phyloP scores from a whole-genome alignment of 2,329 filamentous ascomycete genomes.

The Ophiostoma angusticollis region DNA sequence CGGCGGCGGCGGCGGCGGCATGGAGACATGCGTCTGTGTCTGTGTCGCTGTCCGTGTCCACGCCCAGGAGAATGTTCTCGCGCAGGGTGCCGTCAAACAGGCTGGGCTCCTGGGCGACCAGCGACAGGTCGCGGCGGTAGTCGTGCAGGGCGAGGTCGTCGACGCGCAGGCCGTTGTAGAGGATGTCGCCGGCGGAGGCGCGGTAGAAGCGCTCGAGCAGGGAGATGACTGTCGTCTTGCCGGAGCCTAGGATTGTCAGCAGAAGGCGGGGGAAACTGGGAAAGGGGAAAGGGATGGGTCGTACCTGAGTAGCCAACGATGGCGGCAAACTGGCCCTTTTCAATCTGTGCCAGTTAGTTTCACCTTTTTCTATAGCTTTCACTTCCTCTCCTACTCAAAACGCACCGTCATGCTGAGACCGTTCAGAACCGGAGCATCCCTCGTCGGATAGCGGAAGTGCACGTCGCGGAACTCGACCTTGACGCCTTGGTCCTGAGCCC shows the following conservation, averaged over 20 bases:
- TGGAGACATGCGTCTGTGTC: conserved; percentile 35
- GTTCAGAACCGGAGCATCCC: conserved; percentile 55
- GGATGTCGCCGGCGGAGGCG: conserved; percentile 36
- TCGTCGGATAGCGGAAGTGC: conserved; percentile 57
- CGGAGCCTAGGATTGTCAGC: conserved; percentile 15
- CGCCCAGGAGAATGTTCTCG: conserved; percentile 21
- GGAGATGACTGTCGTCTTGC: conserved; percentile 33
- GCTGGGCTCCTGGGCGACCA: conserved; percentile 47
- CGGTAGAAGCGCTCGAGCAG: conserved; percentile 28
- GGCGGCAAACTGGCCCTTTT: conserved; percentile 22
- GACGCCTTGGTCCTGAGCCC: conserved; percentile 18
- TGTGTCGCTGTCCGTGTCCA: conserved; percentile 16
- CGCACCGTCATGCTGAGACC: conserved; percentile 47
- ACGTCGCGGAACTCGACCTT: conserved; percentile 54
- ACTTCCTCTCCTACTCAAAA: no score
- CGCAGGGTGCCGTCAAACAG: conserved; percentile 38
- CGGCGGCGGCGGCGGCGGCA: conserved; percentile 44
- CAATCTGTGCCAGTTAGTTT: no score
- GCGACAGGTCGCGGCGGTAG: conserved; percentile 41
- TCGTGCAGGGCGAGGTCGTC: conserved; percentile 35
- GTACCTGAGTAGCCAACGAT: conserved; percentile 21
- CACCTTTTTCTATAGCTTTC: no score
- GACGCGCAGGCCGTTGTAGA: conserved; percentile 44
- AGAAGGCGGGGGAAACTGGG: conserved; percentile 3
- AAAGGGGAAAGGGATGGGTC: not conserved